Conservation (phyloP, 2,329 filamentous ascomycete genomes). For the Ophiostoma ulmi region DNA sequence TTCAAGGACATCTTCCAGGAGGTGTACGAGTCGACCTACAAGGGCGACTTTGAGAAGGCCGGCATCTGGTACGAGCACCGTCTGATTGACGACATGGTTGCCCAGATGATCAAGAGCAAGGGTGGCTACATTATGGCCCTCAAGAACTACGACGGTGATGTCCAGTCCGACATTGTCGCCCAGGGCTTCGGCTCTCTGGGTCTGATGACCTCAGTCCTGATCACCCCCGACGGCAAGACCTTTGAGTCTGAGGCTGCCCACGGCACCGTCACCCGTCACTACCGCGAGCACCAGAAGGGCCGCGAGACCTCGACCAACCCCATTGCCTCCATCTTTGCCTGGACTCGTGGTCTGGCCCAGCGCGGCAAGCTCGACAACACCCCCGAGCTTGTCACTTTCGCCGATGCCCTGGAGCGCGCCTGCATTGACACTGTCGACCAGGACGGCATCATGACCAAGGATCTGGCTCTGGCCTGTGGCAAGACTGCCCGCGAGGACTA, state of each 20-base stretch:
- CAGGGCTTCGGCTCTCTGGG: slow-evolving; percentile 97
- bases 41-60: slow-evolving; percentile 82
- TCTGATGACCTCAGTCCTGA: slow-evolving; percentile 96
- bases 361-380: slow-evolving; percentile 88
- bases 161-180: slow-evolving; percentile 96
- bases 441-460: slow-evolving; percentile 98
- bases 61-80: slow-evolving; percentile 99
- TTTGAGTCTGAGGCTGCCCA: slow-evolving; percentile 98
- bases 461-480: slow-evolving; percentile 89
- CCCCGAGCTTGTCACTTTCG: slow-evolving; percentile 87
- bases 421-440: slow-evolving; percentile 91
- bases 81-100: slow-evolving; percentile 99
- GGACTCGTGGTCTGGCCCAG: slow-evolving; percentile 91
- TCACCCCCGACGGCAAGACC: slow-evolving; percentile 93
- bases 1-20: slow-evolving; percentile 99
- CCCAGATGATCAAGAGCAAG: slow-evolving; percentile 98
- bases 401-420: slow-evolving; percentile 84
- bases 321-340: slow-evolving; percentile 97
- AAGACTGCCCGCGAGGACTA: slow-evolving; percentile 79
- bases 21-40: slow-evolving; percentile 83
- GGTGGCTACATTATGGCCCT: slow-evolving; percentile 96
- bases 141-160: slow-evolving; percentile 99
- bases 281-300: slow-evolving; percentile 98
- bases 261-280: slow-evolving; percentile 97
- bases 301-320: slow-evolving; percentile 97